A percentile compares a stretch with the other conserved stretches of the same genome.
phyloP scores from a whole-genome alignment of 495 filamentous ascomycete genomes.

The Cudoniella acicularis region DNA sequence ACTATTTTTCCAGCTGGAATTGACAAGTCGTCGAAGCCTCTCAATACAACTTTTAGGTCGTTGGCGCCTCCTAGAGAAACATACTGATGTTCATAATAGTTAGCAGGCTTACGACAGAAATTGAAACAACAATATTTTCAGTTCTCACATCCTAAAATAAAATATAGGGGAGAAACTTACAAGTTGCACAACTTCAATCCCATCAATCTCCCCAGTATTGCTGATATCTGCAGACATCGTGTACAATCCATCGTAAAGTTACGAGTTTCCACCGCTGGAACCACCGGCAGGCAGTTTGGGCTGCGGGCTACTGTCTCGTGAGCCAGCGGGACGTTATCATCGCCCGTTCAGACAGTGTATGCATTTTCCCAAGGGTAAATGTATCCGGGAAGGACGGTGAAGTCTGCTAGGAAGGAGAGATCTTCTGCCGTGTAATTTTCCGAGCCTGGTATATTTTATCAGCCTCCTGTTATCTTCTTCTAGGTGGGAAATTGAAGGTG shows the following conservation, averaged over 20 bases:
- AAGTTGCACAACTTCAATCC: conserved; percentile 79
- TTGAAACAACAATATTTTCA: too few relatives aligned
- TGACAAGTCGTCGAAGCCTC: conserved; percentile 74
- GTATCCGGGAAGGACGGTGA: too few relatives aligned
- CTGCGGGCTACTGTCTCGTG: conserved; percentile 63
- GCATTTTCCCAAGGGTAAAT: too few relatives aligned
- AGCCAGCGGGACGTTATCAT: conserved; percentile 73
- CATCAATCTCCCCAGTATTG: conserved; percentile 69
- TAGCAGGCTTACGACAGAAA: too few relatives aligned
- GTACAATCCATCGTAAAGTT: conserved; percentile 47
- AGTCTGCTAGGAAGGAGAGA: too few relatives aligned
- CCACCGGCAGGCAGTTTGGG: conserved; percentile 59
- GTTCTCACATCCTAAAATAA: conserved; percentile 69
- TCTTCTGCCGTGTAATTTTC: too few relatives aligned
- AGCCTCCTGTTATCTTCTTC: too few relatives aligned
- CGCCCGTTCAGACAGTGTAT: too few relatives aligned
- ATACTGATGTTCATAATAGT: too few relatives aligned
- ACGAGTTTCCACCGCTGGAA: conserved; percentile 70
- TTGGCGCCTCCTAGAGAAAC: conserved; percentile 70
- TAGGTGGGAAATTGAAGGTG: not conserved
- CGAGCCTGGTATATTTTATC: too few relatives aligned
- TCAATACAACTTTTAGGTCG: conserved; percentile 65
- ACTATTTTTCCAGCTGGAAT: conserved; percentile 62
- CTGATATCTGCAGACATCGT: conserved; percentile 65
- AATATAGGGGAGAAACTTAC: conserved; percentile 48